A percentile compares a stretch with the other conserved stretches of the same genome.
phyloP scores from a whole-genome alignment of 306 rosid species.

The Cucumis melo region DNA sequence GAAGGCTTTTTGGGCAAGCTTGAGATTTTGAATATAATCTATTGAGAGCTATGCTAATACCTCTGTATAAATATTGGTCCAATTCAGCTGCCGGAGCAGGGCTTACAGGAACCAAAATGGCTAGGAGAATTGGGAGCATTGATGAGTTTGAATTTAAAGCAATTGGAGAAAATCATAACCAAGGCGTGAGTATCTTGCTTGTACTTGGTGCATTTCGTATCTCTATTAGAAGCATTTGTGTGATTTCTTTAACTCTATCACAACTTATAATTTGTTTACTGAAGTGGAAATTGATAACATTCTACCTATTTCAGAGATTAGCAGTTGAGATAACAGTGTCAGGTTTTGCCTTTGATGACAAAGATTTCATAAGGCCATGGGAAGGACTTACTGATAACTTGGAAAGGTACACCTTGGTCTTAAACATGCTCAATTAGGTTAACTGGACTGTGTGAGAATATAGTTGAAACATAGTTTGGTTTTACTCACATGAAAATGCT shows the following conservation, averaged over 20 bases:
- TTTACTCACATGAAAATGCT: neutral
- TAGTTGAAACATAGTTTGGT: neutral
- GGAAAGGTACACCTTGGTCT: slow-evolving; percentile 46
- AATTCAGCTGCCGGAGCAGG: slow-evolving; percentile 53
- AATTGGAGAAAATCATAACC: slow-evolving; percentile 42
- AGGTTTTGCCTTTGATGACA: slow-evolving; percentile 62
- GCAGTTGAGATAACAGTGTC: slow-evolving; percentile 76
- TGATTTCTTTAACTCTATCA: neutral
- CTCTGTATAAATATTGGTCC: neutral
- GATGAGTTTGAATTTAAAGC: slow-evolving; percentile 41
- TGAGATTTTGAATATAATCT: neutral
- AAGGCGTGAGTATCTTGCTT: slow-evolving; percentile 30
- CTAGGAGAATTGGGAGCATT: slow-evolving; percentile 37
- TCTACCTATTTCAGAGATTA: slow-evolving; percentile 41
- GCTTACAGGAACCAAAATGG: slow-evolving; percentile 52
- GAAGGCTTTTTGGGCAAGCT: neutral
- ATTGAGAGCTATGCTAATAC: neutral
- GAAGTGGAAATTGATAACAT: neutral
- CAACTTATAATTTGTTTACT: neutral
- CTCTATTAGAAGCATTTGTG: neutral
- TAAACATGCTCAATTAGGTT: slow-evolving; percentile 1
- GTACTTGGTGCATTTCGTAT: neutral
- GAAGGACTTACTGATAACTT: slow-evolving; percentile 42
- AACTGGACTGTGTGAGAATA: neutral
- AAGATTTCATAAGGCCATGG: slow-evolving; percentile 81